These are phyloP conservation scores for Quercus berberidifolia DNA, from an alignment of 306 rosid genomes.

Conservation along the genomic window DNA sequence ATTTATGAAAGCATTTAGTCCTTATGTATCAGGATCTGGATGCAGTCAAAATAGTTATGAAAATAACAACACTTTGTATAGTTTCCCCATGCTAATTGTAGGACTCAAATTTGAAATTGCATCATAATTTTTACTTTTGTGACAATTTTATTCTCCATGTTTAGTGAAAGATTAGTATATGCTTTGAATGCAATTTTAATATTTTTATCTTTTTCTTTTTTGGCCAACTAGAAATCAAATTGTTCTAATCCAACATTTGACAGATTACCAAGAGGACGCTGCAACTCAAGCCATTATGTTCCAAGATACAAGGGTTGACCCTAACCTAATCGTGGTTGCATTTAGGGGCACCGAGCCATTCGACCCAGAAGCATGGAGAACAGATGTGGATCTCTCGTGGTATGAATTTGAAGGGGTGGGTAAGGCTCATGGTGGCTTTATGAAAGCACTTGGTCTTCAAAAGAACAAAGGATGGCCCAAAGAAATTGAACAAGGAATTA, in stretches of 20 bases:
- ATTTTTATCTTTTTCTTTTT: neutral
- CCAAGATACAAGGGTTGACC: conserved; percentile 34
- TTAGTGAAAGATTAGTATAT: too few relatives aligned
- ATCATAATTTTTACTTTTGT: too few relatives aligned
- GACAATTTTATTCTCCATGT: too few relatives aligned
- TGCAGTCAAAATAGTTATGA: too few relatives aligned
- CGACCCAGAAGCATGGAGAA: conserved; percentile 52
- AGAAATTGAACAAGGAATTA: conserved; percentile 19
- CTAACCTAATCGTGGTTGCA: conserved; percentile 59
- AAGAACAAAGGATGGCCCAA: conserved; percentile 58
- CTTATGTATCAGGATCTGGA: too few relatives aligned
- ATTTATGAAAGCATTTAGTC: too few relatives aligned
- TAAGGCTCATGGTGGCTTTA: conserved; percentile 60
- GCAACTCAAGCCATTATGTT: conserved; percentile 61
- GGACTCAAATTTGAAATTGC: too few relatives aligned
- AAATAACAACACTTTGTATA: too few relatives aligned
- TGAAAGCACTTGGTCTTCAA: conserved; percentile 61
- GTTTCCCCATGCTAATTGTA: too few relatives aligned
- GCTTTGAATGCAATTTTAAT: too few relatives aligned
- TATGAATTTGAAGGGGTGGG: conserved; percentile 54
- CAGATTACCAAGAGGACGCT: conserved; percentile 43
- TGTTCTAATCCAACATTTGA: neutral
- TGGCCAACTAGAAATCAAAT: neutral
- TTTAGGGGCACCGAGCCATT: conserved; percentile 75
- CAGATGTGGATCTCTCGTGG: conserved; percentile 75